Evolutionary conservation across 495 filamentous ascomycete genomes (phyloP).

Genomic region (Podospora comata): DNA sequence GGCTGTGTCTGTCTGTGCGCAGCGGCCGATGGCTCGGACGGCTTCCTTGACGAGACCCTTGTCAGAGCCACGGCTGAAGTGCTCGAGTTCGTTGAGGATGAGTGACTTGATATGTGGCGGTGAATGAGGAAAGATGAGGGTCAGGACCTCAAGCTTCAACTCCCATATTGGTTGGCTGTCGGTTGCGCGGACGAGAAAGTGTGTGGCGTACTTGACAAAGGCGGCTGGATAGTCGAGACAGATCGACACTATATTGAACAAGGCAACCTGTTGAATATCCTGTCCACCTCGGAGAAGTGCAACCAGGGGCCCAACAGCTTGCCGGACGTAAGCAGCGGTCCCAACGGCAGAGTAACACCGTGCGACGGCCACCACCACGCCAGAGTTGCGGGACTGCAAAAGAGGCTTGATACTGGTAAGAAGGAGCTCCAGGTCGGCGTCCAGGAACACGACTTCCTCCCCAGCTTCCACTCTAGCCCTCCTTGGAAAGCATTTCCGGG

Average conservation of each 20-base stretch:
- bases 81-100: slow-evolving; percentile 86
- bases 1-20: slow-evolving; percentile 70
- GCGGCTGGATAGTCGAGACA: slow-evolving; percentile 66
- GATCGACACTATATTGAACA: slow-evolving; percentile 91
- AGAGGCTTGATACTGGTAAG: slow-evolving; percentile 75
- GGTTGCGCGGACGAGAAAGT: slow-evolving; percentile 78
- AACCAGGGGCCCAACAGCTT: slow-evolving; percentile 76
- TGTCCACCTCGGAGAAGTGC: slow-evolving; percentile 77
- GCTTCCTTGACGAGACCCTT: slow-evolving; percentile 78
- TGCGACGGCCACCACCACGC: slow-evolving; percentile 82
- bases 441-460: slow-evolving; percentile 61
- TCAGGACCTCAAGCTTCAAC: slow-evolving; percentile 85
- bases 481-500: slow-evolving; percentile 82
- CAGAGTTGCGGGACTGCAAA: slow-evolving; percentile 88
- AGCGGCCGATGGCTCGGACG: slow-evolving; percentile 87
- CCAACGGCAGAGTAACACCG: slow-evolving; percentile 82
- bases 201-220: slow-evolving; percentile 79
- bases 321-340: slow-evolving; percentile 65
- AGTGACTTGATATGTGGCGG: slow-evolving; percentile 73
- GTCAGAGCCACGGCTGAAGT: slow-evolving; percentile 77
- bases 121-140: slow-evolving; percentile 82
- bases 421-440: slow-evolving; percentile 81
- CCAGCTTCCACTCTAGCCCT: slow-evolving; percentile 56
- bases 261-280: slow-evolving; percentile 82
- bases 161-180: slow-evolving; percentile 84